A percentile compares a stretch with the other conserved stretches of the same genome.
phyloP scores from a whole-genome alignment of 352 stramenopile genomes.

The Phytophthora pini region DNA sequence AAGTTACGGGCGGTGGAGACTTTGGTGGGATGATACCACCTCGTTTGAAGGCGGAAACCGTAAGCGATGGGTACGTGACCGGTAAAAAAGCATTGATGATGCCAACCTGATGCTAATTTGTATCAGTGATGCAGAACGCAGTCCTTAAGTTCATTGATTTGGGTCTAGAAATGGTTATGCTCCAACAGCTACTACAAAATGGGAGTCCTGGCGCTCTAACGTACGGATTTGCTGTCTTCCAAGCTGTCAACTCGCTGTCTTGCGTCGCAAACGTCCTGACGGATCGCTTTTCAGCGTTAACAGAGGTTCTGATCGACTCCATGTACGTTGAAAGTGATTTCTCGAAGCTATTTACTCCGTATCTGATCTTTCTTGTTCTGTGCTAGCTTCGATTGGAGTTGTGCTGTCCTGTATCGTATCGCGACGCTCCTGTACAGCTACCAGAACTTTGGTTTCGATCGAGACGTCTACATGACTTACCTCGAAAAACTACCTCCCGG shows the following conservation, averaged over 20 bases:
- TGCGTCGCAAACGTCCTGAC: conserved; percentile 24
- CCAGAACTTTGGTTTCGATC: conserved; percentile 37
- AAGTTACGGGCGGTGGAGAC: no score
- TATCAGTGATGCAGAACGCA: conserved; percentile 25
- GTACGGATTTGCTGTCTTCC: conserved; percentile 16
- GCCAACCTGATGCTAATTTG: not conserved
- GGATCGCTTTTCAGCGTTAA: conserved; percentile 24
- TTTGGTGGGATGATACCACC: conserved; percentile 3
- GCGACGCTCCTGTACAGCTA: conserved; percentile 28
- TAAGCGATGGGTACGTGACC: conserved; percentile 29
- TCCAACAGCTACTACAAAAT: conserved; percentile 17
- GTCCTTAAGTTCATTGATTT: conserved; percentile 28
- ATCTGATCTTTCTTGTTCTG: not conserved
- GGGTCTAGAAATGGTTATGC: conserved; percentile 14
- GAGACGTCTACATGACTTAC: conserved; percentile 17
- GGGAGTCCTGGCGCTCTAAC: conserved; percentile 12
- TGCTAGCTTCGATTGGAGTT: not conserved
- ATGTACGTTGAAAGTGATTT: conserved; percentile 19
- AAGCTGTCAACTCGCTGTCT: conserved; percentile 27
- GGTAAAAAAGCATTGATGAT: not conserved
- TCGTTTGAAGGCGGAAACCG: conserved; percentile 27
- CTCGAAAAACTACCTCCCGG: conserved; percentile 14
- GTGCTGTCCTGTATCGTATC: conserved; percentile 31
- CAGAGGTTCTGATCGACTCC: conserved; percentile 35
- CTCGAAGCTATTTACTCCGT: no score